These are phyloP conservation scores for Salix viminalis DNA, from an alignment of 345 rosid species.

Conservation along the genomic window DNA sequence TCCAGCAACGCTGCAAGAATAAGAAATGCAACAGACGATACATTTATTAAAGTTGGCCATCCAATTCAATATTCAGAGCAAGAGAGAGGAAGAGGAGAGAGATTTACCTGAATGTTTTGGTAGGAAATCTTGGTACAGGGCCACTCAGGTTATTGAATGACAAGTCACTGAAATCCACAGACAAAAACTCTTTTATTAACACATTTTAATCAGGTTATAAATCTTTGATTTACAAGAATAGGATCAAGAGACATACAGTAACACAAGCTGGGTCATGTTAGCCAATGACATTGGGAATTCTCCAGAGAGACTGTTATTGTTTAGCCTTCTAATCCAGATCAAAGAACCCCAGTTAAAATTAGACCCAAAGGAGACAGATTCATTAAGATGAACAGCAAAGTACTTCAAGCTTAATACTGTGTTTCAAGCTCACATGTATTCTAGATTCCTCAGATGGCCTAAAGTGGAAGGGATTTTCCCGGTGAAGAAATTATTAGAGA, in stretches of 20 bases:
- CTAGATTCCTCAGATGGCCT: constrained; percentile 59
- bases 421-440: constrained; percentile 65
- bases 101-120: constrained; percentile 82
- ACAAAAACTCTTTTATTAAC: background rate
- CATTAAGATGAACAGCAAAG: background rate
- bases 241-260: constrained; percentile 55
- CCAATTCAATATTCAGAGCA: constrained; percentile 7
- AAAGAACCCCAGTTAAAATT: constrained; percentile 5
- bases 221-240: constrained; percentile 1
- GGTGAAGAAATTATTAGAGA: constrained; percentile 68
- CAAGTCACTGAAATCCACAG: constrained; percentile 59
- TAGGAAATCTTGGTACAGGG: constrained; percentile 78
- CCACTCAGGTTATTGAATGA: constrained; percentile 90
- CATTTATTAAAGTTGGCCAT: background rate
- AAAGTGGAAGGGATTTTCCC: constrained; percentile 66
- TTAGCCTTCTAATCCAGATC: constrained; percentile 62
- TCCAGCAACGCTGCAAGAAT: constrained; percentile 66
- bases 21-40: background rate
- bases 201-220: background rate
- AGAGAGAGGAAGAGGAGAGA: constrained; percentile 11
- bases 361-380: background rate
- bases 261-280: constrained; percentile 81
- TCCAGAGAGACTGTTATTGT: constrained; percentile 84
- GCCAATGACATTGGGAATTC: constrained; percentile 59
- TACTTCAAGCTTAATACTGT: background rate